Evolutionary conservation across 176 grass and related monocot genomes (phyloP), one percentile per base, ranked within the genome.

Genomic region (Oryza meridionalis): DNA sequence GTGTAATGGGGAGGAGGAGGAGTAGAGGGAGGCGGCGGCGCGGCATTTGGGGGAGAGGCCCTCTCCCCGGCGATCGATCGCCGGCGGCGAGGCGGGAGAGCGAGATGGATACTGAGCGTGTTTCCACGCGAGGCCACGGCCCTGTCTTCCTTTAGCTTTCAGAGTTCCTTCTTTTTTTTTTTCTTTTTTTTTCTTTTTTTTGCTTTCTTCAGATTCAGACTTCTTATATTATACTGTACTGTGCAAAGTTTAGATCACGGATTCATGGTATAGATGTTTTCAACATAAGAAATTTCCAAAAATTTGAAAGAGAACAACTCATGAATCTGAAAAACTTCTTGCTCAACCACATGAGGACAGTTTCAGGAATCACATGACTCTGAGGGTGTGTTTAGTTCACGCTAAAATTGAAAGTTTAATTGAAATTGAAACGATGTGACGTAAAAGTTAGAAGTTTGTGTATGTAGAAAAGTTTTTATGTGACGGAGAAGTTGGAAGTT

Each of bases 1-100:
- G 40, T 77, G 77, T 35, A 31, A 86, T 11, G 11, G 79, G 73
- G 68, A 90, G 73, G 59, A 83, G 88, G 33, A 86, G 88, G 4
- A 82, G 67, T 7, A 58, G 37, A 25, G 45, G 79, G 25, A 83
- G 84, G 68, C 84, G 84, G 84, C 37, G 59, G 27, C 84, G 84
- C 46, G 35, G 79, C 88, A 86, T 86, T 86, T 73, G 4, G 43
- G 14, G 67, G 45, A 4, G n/a, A 33, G 7, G 10, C n/a, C 38
- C 51, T 33, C 66, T 51, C 79, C 14, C 74, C 80, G 79, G 79
- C 79, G 79, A 90, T 76, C 72, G 40, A 42, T 42, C 33, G 16
- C 69, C 81, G 82, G 81, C 70, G 26, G 55, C 77, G 12, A 77
- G 43, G 71, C n/a, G 29, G 47, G 32, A 4, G 26, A 26, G 24